Evolutionary conservation across 805 yeast species (phyloP).

Genomic region (Yarrowia osloensis): DNA sequence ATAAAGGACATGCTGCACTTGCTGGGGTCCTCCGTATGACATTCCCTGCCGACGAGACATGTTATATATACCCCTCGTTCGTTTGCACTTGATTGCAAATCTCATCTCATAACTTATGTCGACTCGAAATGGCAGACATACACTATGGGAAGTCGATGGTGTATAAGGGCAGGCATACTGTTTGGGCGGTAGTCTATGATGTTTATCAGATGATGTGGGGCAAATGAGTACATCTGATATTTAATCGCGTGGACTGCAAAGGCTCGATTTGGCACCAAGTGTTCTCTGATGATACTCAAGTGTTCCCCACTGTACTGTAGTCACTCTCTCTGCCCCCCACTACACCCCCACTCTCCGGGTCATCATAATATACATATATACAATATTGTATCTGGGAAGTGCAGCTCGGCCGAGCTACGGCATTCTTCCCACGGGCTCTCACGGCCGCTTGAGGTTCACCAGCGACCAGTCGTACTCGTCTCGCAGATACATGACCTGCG

Average conservation of each 20-base stretch:
- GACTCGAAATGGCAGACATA: neutral
- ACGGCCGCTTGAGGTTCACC: slow-evolving; percentile 14
- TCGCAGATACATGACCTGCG: slow-evolving; percentile 12
- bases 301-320: no score
- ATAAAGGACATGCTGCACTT: neutral
- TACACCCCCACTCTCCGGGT: no score
- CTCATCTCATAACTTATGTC: neutral
- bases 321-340: no score
- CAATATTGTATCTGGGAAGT: slow-evolving; percentile 5
- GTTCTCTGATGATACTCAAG: no score
- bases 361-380: slow-evolving; percentile 14
- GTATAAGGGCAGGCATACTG: neutral
- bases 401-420: neutral
- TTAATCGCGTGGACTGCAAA: no score
- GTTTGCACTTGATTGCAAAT: neutral
- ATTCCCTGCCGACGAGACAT: neutral
- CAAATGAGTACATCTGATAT: no score
- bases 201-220: no score
- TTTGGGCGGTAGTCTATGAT: neutral
- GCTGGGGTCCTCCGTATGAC: neutral
- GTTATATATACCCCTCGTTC: neutral
- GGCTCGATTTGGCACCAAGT: no score
- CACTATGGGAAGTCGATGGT: neutral
- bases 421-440: slow-evolving; percentile 12
- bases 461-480: slow-evolving; percentile 27